phyloP scores from a whole-genome alignment of 345 rosid species.

The Nephelium lappaceum region DNA sequence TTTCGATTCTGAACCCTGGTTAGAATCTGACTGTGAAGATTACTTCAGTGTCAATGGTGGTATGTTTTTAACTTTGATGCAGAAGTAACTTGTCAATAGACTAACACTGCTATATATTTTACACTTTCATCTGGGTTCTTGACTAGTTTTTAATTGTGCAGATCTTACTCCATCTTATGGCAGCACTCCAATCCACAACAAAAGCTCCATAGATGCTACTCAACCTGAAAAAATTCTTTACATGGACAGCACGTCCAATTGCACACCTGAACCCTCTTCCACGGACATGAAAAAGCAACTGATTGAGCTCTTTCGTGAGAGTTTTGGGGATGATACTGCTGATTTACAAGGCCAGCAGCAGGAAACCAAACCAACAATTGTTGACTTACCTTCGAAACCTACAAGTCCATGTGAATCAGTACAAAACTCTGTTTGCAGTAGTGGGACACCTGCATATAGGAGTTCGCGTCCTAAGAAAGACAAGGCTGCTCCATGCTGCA shows the following conservation, averaged over 20 bases:
- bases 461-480: slow-evolving; percentile 19
- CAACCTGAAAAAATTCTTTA: slow-evolving; percentile 21
- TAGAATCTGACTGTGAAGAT: slow-evolving; percentile 72
- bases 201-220: slow-evolving; percentile 28
- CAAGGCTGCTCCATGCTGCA: slow-evolving; percentile 46
- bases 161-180: slow-evolving; percentile 46
- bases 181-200: slow-evolving; percentile 43
- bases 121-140: background rate
- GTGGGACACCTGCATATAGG: slow-evolving; percentile 22
- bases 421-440: slow-evolving; percentile 25
- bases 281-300: slow-evolving; percentile 52
- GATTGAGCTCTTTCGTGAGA: slow-evolving; percentile 55
- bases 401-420: slow-evolving; percentile 25
- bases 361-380: slow-evolving; percentile 20
- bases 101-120: background rate
- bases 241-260: slow-evolving; percentile 3
- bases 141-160: slow-evolving; percentile 18
- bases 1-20: slow-evolving; percentile 62
- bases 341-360: slow-evolving; percentile 15
- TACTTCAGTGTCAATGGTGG: slow-evolving; percentile 64
- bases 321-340: slow-evolving; percentile 24
- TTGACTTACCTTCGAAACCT: slow-evolving; percentile 22
- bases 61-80: slow-evolving; percentile 26
- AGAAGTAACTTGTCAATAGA: background rate
- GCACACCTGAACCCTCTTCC: slow-evolving; percentile 31